Conservation (phyloP, 1,139 yeast genomes). For the Saccharomyces hybrid region DNA sequence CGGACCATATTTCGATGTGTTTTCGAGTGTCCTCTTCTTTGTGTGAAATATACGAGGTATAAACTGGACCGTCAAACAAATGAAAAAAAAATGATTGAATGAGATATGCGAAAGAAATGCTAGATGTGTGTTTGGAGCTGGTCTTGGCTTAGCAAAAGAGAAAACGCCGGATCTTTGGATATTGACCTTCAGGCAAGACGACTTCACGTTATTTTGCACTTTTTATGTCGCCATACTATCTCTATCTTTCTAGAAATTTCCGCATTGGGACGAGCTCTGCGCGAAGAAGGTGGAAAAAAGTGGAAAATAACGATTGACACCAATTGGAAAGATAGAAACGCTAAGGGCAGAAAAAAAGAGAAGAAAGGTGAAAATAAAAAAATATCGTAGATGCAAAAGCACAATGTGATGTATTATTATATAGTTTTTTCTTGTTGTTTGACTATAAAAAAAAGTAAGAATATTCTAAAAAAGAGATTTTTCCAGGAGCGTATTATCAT, state of each 20-base stretch:
- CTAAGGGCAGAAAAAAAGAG: not conserved
- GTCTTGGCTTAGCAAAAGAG: not conserved
- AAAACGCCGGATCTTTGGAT: not conserved
- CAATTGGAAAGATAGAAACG: not conserved
- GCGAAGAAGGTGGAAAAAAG: not conserved
- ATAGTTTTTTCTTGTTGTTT: not conserved
- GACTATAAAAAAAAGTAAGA: not conserved
- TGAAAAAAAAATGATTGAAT: not conserved
- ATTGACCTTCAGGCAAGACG: not conserved
- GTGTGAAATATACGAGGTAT: not conserved
- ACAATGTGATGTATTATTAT: not conserved
- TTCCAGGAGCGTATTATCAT: slow-evolving; percentile 1
- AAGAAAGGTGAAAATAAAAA: not conserved
- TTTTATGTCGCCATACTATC: not conserved
- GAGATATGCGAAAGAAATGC: not conserved
- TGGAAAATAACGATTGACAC: not conserved
- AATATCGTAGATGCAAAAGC: not conserved
- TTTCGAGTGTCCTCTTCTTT: not conserved
- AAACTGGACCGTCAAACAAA: not conserved
- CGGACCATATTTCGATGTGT: slow-evolving; percentile 21
- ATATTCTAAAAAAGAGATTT: not conserved
- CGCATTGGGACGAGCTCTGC: not conserved
- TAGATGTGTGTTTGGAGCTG: not conserved
- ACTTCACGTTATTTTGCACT: not conserved
- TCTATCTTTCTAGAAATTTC: not conserved